Evolutionary conservation across 83 land plant genomes (phyloP), one percentile per base, ranked within the genome.

Genomic region (Isoetes engelmannii): DNA sequence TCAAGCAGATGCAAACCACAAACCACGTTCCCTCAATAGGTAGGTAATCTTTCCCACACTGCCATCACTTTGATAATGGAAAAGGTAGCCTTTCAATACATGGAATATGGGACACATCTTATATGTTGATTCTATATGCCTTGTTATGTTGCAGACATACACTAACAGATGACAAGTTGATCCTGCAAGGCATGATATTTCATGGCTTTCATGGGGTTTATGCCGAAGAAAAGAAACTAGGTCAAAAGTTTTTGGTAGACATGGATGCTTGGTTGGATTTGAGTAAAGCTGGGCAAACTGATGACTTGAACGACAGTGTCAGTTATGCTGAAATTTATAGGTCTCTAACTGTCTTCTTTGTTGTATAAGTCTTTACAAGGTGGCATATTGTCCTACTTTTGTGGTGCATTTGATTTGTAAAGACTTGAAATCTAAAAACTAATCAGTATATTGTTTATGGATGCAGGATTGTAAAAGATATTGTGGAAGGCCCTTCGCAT

Each of bases 131-230:
- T 28, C 37, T 28, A 0, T 28, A 0, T 28, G 37, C 37, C 2
- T 28, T 28, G 37, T 28, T 28, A 28, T 28, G 37, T 28, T 28
- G 37, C 37, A 28, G 37, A 28, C 37, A 28, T 28, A 28, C 37
- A 4, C 73, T 70, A 12, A 61, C 54, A 21, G 81, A 87, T 49
- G 98, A 92, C 67, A 89, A 81, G 76, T 80, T 92, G 8, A 69
- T 92, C 37, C 66, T 92, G 55, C 77, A 89, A 61, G 98, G 98
- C 3, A 71, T 89, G 74, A 81, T 69, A 75, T 92, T 92, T 55
- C 95, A 89, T 80, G 98, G 96, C 3, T 81, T 69, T 68, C 98
- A 92, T 77, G 98, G 98, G 7, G 98, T 92, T 44, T 71, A 77
- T 43, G 74, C 60, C 6, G 92, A 82, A 72, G 95, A 89, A 71